Percentiles rank a stretch among this genome's conserved stretches.
Evolutionary conservation across 108 stramenopile genomes (phyloP).

Genomic region (Schizochytrium sp.): DNA sequence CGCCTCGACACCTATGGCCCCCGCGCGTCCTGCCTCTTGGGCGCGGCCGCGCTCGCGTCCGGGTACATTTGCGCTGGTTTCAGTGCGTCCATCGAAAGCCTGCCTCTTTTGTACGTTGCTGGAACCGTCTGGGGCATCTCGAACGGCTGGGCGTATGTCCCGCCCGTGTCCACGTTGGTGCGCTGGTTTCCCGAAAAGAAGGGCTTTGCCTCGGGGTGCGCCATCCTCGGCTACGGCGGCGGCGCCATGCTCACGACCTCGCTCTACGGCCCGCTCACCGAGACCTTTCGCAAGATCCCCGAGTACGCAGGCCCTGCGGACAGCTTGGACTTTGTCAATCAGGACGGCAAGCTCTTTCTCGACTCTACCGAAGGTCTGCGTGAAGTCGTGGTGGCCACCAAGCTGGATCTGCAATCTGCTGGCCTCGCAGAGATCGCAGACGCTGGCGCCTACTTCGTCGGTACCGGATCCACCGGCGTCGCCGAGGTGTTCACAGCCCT

Average conservation of each 20-base stretch:
- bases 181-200: conserved; percentile 75
- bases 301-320: conserved; percentile 40
- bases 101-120: conserved; percentile 68
- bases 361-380: conserved; percentile 48
- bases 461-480: conserved; percentile 56
- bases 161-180: conserved; percentile 65
- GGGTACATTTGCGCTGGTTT: conserved; percentile 36
- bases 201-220: conserved; percentile 65
- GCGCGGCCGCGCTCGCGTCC: conserved; percentile 37
- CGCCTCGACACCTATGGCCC: conserved; percentile 61
- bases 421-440: conserved; percentile 10
- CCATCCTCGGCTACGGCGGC: conserved; percentile 69
- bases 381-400: conserved; percentile 39
- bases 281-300: conserved; percentile 53
- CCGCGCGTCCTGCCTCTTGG: conserved; percentile 40
- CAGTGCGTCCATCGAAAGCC: conserved; percentile 52
- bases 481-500: conserved; percentile 46
- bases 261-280: conserved; percentile 51
- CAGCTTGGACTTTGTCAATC: neutral
- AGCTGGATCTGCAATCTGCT: conserved; percentile 22
- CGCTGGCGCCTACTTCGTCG: conserved; percentile 48
- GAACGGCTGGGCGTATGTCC: conserved; percentile 47
- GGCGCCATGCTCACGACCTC: conserved; percentile 72
- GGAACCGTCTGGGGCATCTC: conserved; percentile 68
- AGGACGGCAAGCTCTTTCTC: conserved; percentile 19